Base-by-base conservation (phyloP, 129 eudicot species). In the Ambrosia trifida region DNA sequence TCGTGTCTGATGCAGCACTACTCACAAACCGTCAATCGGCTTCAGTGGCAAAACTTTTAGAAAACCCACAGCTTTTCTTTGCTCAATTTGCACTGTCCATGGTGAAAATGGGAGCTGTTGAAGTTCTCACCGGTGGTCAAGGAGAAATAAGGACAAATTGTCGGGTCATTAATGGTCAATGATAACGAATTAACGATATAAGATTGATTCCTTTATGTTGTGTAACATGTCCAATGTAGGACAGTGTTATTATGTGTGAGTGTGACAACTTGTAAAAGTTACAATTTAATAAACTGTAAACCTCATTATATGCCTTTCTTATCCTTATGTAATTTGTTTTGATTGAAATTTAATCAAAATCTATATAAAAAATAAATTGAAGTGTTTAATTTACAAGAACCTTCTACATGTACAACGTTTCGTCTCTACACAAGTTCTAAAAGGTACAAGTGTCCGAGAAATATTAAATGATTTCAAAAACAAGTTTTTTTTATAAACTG, bases 81-180 rank as follows among this genome's bases (percentile, higher is more conserved):
- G 67, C 77, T 0, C 24, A 69, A 54, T 82, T 82, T 69, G 73
- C 76, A 13, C 59, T 19, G 11, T 77, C 83, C 13, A 82, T 82
- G 76, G 52, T 66, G 33, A 64, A 65, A 11, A 82, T 82, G 83
- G 78, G 82, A 5, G 70, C 54, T 9, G 69, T 82, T 45, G 73
- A 68, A 8, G 80, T 82, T 20, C 80, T 82, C 11, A 82, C 82
- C 0, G 70, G 65, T 12, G 66, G 31, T 43, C 50, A 74, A 30
- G 86, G 86, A 53, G 76, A 82, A 76, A 69, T 82, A 11, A 77
- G 86, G 53, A 77, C 35, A 68, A 68, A 68, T 50, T 82, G 86
- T 17, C 69, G 65, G 4, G 60, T 52, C 12, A 36, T 78, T 68
- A 78, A 78, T 54, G 44, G 31, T 54, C 46, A 66, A 57, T 65